Evolutionary conservation across 345 rosid species (phyloP), one percentile per base, ranked within the genome.

Genomic region (Anastatica hierochuntica): DNA sequence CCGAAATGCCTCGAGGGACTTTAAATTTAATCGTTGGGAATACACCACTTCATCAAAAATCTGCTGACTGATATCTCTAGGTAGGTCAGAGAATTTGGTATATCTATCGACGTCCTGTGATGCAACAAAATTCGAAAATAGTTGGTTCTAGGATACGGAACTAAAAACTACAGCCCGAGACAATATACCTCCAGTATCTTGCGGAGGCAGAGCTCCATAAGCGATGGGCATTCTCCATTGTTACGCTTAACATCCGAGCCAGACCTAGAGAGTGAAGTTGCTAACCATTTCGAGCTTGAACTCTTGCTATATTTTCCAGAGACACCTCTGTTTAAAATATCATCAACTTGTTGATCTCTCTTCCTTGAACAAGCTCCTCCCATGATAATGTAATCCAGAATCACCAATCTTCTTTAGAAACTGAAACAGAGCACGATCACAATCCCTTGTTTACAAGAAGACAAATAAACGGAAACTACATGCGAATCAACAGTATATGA

Each of bases 351-450:
- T 50, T 81, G 88, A 61, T 66, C 72, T 67, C 85, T 81, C 81
- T 85, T 90, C 74, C 95, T 78, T 66, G 97, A 90, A 62, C 97
- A 86, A 69, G 88, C 85, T 74, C 90, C 95, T 67, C 95, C 95
- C 97, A 90, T 90, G 66, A 66, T 63, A 60, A 56, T 56, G 70
- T 58, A 53, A 48, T 60, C 53, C 12, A 54, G 33, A 14, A 31
- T 14, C 68, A 69, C 38, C 46, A 67, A 67, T 10, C 48, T 26
- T 18, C 60, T 57, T 30, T 29, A 55, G 8, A 38, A 4, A 46
- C 60, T 63, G 56, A 50, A 56, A 49, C 41, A 50, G 49, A 63
- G 43, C 10, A 50, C 2, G 6, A 21, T 27, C 44, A 24, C 0
- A 12, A 64, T 23, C 70, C 40, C 16, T 15, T 31, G 10, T 4